Base-by-base conservation (phyloP, 192 early-diverging fungal species). In the Phycomyces nitens region DNA sequence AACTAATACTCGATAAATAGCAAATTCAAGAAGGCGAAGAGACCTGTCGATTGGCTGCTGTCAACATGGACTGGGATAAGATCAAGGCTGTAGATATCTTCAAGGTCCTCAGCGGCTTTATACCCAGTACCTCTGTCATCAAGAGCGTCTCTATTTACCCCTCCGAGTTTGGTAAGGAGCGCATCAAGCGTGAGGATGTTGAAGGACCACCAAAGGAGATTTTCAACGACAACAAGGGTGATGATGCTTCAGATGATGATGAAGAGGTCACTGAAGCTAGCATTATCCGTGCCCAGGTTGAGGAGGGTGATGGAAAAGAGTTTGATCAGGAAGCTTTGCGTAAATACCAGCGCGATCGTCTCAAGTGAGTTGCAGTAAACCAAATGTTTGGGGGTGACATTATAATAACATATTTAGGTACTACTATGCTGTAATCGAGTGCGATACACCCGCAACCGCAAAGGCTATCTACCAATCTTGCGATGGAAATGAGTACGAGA, bases 51-150 rank as follows among this genome's bases (percentile, higher is more conserved):
- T 84, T 97, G 58, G 96, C 95, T 16, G 82, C 84, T 12, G 91
- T 97, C 23, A 95, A 96, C 66, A 71, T 99, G 84, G 95, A 99
- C 71, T 97, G 96, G 96, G 90, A 93, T 66, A 85, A 98, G 57
- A 79, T 98, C 57, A 93, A 91, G 60, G 86, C 96, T 0, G 66
- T 70, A 0, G 96, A 98, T 70, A 76, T 98, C 62, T 89, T 85
- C 65, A 90, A 93, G 42, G 88, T 93, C 2, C 91, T 97, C 67
- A 81, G 79, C 43, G 89, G 83, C 24, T 94, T 97, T 72, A 94
- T 90, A 70, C 89, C 90, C 1, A 80, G 80, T 27, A 79, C 77
- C 40, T 88, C 89, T 9, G 65, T 81, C 6, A 82, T 99, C 40
- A 60, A 85, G 2, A 83, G 87, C 0, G 92, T 99, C 18, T 83